These are phyloP conservation scores for Panellus pusillus DNA, from an alignment of 768 basidiomycete genomes.

Conservation along the genomic window DNA sequence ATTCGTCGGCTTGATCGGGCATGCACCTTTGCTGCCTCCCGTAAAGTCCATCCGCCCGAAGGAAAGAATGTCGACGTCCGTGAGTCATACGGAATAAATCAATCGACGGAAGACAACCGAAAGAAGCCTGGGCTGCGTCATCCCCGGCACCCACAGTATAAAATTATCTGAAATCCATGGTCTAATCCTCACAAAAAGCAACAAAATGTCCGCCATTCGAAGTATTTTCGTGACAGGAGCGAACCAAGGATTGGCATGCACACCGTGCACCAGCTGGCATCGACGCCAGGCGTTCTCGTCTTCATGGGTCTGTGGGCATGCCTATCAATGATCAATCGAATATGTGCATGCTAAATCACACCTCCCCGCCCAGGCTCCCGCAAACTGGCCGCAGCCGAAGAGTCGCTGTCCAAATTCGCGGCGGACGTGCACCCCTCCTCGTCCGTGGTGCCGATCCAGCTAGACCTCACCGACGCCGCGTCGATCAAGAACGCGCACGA, in stretches of 20 bases:
- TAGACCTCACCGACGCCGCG: constrained; percentile 4
- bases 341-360: too few relatives aligned
- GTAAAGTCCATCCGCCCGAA: too few relatives aligned
- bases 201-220: not conserved
- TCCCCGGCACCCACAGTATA: too few relatives aligned
- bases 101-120: too few relatives aligned
- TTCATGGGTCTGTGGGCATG: constrained; percentile 6
- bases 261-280: constrained; percentile 8
- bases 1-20: too few relatives aligned
- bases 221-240: not conserved
- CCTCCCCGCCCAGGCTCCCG: constrained; percentile 3
- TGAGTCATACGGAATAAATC: too few relatives aligned
- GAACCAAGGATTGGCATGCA: constrained; percentile 11
- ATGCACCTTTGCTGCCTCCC: too few relatives aligned
- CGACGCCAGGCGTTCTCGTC: constrained; percentile 3
- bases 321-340: not conserved
- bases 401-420: not conserved
- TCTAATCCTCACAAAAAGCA: too few relatives aligned
- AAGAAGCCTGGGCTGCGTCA: too few relatives aligned
- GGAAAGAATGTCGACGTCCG: too few relatives aligned
- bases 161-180: too few relatives aligned
- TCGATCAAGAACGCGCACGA: constrained; percentile 6
- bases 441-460: constrained; percentile 7
- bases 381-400: constrained; percentile 7
- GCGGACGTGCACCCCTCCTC: constrained; percentile 7